Conservation (phyloP, 176 grass and related monocot species). For the Lolium perenne region DNA sequence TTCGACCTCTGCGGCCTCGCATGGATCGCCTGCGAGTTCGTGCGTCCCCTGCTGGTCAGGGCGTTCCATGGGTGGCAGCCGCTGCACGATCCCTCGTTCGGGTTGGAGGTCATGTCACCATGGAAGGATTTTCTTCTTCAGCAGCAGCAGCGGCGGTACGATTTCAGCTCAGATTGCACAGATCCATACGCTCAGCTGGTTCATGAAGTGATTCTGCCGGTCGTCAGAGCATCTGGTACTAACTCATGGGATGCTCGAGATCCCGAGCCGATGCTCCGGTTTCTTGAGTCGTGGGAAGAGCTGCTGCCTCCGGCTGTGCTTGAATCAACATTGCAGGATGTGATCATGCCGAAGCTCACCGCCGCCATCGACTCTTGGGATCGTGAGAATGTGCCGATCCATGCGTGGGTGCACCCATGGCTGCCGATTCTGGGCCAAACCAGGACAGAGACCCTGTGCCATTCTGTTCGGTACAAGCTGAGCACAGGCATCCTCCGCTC, state of each 20-base stretch:
- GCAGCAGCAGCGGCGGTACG: constrained; percentile 52
- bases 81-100: constrained; percentile 56
- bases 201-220: constrained; percentile 67
- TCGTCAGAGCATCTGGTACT: constrained; percentile 64
- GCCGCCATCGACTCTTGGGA: constrained; percentile 79
- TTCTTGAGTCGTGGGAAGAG: constrained; percentile 70
- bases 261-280: constrained; percentile 77
- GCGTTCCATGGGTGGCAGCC: constrained; percentile 84
- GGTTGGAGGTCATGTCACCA: constrained; percentile 56
- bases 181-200: constrained; percentile 70
- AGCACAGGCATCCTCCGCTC: constrained; percentile 58
- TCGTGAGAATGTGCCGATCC: constrained; percentile 64
- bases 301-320: constrained; percentile 65
- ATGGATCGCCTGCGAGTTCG: constrained; percentile 65
- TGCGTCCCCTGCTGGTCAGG: constrained; percentile 53
- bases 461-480: constrained; percentile 74
- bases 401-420: constrained; percentile 85
- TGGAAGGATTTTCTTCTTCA: constrained; percentile 77
- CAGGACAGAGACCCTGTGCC: constrained; percentile 59
- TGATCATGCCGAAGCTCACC: constrained; percentile 78
- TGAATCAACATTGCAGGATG: constrained; percentile 67
- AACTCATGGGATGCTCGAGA: constrained; percentile 81
- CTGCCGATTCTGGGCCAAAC: constrained; percentile 58
- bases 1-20: constrained; percentile 71
- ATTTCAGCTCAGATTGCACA: constrained; percentile 46